phyloP scores from a whole-genome alignment of 306 rosid species.

The Citrullus colocynthis region DNA sequence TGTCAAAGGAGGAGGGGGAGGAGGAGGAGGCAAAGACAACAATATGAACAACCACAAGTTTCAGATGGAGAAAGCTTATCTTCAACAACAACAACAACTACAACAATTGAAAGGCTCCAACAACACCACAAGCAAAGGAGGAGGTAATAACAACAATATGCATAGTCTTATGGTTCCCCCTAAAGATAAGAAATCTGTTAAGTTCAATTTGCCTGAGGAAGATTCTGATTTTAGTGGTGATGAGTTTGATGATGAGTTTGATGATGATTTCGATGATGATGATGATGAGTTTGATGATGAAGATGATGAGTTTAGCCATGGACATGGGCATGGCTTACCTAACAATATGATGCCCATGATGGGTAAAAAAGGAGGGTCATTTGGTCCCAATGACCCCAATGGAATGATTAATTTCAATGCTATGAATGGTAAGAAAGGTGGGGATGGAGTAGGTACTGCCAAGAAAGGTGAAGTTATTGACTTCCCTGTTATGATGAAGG shows the following conservation, averaged over 20 bases:
- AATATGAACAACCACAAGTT: conserved; percentile 12
- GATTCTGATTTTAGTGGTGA: conserved; percentile 48
- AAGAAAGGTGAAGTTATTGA: conserved; percentile 70
- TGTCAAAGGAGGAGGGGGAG: conserved; percentile 34
- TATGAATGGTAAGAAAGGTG: conserved; percentile 40
- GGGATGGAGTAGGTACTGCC: conserved; percentile 19
- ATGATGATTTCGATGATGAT: conserved; percentile 39
- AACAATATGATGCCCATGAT: conserved; percentile 16
- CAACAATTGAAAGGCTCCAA: conserved; percentile 33
- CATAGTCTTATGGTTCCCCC: conserved; percentile 8
- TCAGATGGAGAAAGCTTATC: conserved; percentile 8
- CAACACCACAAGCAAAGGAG: neutral
- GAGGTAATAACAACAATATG: neutral
- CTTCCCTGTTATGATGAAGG: conserved; percentile 35
- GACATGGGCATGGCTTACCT: conserved; percentile 22
- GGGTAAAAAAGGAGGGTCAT: conserved; percentile 10
- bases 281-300: conserved; percentile 36
- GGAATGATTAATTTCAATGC: conserved; percentile 36
- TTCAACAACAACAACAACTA: conserved; percentile 30
- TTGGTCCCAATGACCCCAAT: conserved; percentile 7
- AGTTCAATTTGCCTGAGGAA: conserved; percentile 43
- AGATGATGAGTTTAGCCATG: conserved; percentile 38
- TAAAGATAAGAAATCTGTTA: conserved; percentile 63
- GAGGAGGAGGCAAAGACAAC: conserved; percentile 34
- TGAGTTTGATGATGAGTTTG: conserved; percentile 24